These are phyloP conservation scores for Parafenestella ontariensis DNA, from an alignment of 2,329 filamentous ascomycete species.

Conservation along the genomic window DNA sequence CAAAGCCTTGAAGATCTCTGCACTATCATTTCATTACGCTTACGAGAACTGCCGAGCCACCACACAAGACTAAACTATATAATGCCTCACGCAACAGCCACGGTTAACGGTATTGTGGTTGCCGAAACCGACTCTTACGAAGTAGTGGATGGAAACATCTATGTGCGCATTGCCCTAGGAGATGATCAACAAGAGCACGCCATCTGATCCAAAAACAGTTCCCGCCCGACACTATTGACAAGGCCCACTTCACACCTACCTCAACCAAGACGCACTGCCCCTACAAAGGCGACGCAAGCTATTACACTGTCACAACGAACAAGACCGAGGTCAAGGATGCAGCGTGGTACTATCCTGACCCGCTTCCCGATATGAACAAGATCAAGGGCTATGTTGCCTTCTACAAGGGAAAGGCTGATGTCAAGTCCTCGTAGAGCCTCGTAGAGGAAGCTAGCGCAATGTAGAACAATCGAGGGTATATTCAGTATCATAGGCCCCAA, in stretches of 20 bases:
- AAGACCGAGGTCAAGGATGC: constrained; percentile 60
- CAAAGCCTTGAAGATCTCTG: neutral
- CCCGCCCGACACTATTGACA: constrained; percentile 54
- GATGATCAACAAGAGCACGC: neutral
- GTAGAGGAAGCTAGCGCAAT: neutral
- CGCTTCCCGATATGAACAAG: constrained; percentile 57
- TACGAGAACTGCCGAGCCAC: neutral
- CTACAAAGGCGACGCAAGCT: constrained; percentile 66
- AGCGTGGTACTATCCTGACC: constrained; percentile 66
- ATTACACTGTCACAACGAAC: constrained; percentile 62
- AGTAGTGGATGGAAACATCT: constrained; percentile 66
- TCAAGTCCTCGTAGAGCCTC: constrained; percentile 15
- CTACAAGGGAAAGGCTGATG: constrained; percentile 55
- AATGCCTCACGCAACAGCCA: constrained; percentile 54
- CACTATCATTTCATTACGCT: neutral
- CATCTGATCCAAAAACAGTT: constrained; percentile 17
- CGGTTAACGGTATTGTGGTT: constrained; percentile 57
- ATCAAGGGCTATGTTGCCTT: constrained; percentile 66
- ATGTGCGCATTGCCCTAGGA: constrained; percentile 42
- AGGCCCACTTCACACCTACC: constrained; percentile 55
- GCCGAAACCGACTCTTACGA: constrained; percentile 61
- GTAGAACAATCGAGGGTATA: constrained; percentile 1
- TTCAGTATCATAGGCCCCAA: neutral
- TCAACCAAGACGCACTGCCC: constrained; percentile 59
- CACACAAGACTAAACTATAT: neutral